phyloP scores from a whole-genome alignment of 768 basidiomycete species.

The Xerocomellus amylosporus region DNA sequence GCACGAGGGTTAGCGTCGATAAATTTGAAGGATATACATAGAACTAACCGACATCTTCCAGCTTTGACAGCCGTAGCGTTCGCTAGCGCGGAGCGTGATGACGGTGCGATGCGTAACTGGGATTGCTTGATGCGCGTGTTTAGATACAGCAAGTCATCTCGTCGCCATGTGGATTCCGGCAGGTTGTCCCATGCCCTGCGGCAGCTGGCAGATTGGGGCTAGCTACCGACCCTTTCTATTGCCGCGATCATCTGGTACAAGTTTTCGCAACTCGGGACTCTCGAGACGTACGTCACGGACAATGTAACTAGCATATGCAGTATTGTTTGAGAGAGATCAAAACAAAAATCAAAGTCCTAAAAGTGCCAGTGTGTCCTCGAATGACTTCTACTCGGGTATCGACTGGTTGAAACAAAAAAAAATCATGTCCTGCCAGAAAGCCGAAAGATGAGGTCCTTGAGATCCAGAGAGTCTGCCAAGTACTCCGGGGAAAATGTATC shows the following conservation, averaged over 20 bases:
- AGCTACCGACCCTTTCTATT: not conserved
- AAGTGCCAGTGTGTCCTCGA: not conserved
- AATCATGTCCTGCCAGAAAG: conserved; percentile 12
- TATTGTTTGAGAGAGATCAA: not conserved
- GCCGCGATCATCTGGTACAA: not conserved
- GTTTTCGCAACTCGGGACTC: not conserved
- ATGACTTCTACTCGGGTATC: not conserved
- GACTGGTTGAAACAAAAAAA: not conserved
- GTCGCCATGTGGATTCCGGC: conserved; percentile 13
- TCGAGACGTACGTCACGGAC: not conserved
- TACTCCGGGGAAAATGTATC: conserved; percentile 18
- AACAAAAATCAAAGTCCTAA: not conserved
- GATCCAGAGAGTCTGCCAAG: conserved; percentile 16
- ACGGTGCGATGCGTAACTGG: not conserved
- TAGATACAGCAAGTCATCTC: not conserved
- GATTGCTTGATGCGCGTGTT: not conserved
- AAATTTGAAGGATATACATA: not conserved
- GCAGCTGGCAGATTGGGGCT: not conserved
- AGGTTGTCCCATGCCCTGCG: not conserved
- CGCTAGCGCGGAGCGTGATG: not conserved
- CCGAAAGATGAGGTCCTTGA: conserved; percentile 17
- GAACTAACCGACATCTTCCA: conserved; percentile 19
- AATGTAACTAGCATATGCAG: not conserved
- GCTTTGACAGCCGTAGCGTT: not conserved
- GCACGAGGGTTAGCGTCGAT: not conserved